Evolutionary conservation across 129 eudicot species (phyloP).

Genomic region (Gnaphalium uliginosum): DNA sequence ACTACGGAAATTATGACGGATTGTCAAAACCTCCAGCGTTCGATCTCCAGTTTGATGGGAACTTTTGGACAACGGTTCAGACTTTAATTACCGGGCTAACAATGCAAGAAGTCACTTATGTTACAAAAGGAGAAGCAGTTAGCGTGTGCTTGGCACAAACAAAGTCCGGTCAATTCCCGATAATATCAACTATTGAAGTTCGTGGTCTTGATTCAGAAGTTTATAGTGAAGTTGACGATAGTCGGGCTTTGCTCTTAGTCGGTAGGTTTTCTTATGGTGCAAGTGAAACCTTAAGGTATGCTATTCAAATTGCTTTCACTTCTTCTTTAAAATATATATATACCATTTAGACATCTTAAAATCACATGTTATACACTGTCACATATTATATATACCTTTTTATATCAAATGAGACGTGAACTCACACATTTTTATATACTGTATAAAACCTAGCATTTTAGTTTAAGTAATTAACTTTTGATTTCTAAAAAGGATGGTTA

Average conservation of each 20-base stretch:
- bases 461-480: background rate
- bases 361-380: background rate
- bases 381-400: no score
- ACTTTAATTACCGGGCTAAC: background rate
- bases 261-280: constrained; percentile 35
- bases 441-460: background rate
- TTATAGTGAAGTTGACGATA: constrained; percentile 14
- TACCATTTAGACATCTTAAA: background rate
- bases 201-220: constrained; percentile 25
- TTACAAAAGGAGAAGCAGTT: constrained; percentile 22
- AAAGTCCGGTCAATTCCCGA: constrained; percentile 32
- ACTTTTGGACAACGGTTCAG: constrained; percentile 28
- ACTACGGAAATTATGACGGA: constrained; percentile 43
- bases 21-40: constrained; percentile 36
- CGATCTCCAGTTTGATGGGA: constrained; percentile 44
- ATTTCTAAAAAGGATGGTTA: background rate
- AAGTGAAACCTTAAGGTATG: constrained; percentile 26
- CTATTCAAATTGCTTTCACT: background rate
- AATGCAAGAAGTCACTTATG: constrained; percentile 31
- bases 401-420: no score
- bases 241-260: constrained; percentile 30
- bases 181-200: constrained; percentile 39
- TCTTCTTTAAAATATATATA: no score
- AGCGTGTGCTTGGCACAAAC: constrained; percentile 45
- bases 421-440: background rate